phyloP scores from a whole-genome alignment of 2,329 filamentous ascomycete species.

The Colletotrichum orchidophilum region DNA sequence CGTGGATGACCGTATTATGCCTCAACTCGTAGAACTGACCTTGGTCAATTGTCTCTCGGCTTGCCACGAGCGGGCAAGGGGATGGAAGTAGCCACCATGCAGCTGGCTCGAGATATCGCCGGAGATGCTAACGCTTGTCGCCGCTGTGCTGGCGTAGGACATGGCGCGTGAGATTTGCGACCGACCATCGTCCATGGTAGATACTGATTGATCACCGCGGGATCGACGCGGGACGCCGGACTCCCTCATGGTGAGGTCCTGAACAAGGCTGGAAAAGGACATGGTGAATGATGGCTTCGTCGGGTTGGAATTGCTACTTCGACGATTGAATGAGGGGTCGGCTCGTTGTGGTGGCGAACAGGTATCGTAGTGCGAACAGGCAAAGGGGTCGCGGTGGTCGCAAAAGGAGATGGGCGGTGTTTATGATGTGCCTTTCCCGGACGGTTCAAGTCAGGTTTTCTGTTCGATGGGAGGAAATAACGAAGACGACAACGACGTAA shows the following conservation, averaged over 20 bases:
- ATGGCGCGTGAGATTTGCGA: slow-evolving; percentile 71
- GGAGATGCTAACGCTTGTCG: slow-evolving; percentile 75
- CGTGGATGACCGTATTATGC: not conserved
- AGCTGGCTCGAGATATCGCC: slow-evolving; percentile 85
- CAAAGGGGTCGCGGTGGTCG: not conserved
- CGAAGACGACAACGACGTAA: not conserved
- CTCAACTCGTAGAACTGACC: slow-evolving; percentile 55
- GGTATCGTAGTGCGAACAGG: not conserved
- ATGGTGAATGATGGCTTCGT: slow-evolving; percentile 49
- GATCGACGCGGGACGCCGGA: slow-evolving; percentile 57
- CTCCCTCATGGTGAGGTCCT: slow-evolving; percentile 71
- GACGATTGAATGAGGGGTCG: not conserved
- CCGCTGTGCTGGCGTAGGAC: slow-evolving; percentile 73
- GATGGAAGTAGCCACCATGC: slow-evolving; percentile 84
- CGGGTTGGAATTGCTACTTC: not conserved
- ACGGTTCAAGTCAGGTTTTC: not conserved
- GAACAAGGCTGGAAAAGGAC: slow-evolving; percentile 75
- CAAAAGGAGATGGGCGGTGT: not conserved
- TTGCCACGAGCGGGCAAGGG: slow-evolving; percentile 83
- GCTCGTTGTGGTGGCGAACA: not conserved
- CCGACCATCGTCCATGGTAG: slow-evolving; percentile 67
- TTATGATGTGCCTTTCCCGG: slow-evolving; percentile 11
- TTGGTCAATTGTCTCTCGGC: slow-evolving; percentile 87
- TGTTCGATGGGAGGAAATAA: not conserved
- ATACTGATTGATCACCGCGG: slow-evolving; percentile 57